Evolutionary conservation across 2,329 filamentous ascomycete genomes (phyloP), one percentile per base, ranked within the genome.

Genomic region (Ophiostoma pallidulum): DNA sequence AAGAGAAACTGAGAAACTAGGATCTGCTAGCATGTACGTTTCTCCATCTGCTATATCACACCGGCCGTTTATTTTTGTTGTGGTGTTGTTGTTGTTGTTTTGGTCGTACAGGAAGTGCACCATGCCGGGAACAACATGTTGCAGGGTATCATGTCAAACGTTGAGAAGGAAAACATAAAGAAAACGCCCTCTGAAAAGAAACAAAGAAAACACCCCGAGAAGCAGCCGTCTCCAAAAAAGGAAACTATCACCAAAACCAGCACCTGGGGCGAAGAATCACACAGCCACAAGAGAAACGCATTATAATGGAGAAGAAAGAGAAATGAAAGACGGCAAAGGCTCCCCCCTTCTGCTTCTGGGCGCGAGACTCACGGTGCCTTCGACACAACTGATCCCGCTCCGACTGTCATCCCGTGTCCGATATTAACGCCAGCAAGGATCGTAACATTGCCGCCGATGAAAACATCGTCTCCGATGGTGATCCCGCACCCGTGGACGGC

Each of bases 371-470:
- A 45, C 45, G 32, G 37, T 49, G 76, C 71, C 80, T 84, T 91
- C 1, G 86, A 90, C 19, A 95, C 89, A 32, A 95, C 82, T 56
- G 84, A 86, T 13, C 86, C 88, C 7, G 90, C 88, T 9, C 86
- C 89, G 51, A 95, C 76, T 0, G 84, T 86, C 48, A 76, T 79
- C 4, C 89, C 89, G 60, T 79, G 79, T 8, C 89, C 88, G 57
- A 96, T 84, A 31, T 72, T 87, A 24, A 91, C 78, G 8, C 88
- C 88, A 0, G 86, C 83, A 49, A 94, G 70, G 51, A 96, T 82
- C 29, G 77, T 81, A 13, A 82, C 85, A 58, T 84, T 84, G 12
- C 85, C 86, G 2, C 82, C 86, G 52, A 94, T 78, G 79, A 84
- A 90, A 60, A 85, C 85, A 64, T 95, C 88, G 54, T 92, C 84